phyloP scores from a whole-genome alignment of 1,284 basidiomycete species.

The Trichosporon faecale region DNA sequence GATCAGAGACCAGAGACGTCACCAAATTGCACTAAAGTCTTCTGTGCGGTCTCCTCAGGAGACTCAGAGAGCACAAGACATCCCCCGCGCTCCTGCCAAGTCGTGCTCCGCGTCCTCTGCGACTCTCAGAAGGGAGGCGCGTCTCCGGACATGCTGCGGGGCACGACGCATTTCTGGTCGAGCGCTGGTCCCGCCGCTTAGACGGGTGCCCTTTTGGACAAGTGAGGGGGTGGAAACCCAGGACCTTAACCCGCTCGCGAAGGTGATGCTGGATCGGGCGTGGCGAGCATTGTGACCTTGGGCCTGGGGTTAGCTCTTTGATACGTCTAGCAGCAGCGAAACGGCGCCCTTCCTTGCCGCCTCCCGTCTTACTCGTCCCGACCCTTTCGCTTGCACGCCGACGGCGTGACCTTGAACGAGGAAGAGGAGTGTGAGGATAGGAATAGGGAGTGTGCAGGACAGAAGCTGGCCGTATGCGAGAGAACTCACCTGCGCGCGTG shows the following conservation, averaged over 20 bases:
- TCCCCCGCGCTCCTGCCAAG: constrained; percentile 50
- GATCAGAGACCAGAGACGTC: constrained; percentile 37
- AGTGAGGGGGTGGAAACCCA: constrained; percentile 52
- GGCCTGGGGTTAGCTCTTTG: constrained; percentile 29
- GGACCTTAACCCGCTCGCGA: constrained; percentile 55
- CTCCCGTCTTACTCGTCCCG: neutral
- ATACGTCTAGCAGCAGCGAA: neutral
- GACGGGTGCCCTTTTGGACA: constrained; percentile 47
- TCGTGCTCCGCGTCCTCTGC: constrained; percentile 13
- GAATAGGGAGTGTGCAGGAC: no score
- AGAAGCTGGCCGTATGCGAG: no score
- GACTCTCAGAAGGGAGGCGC: constrained; percentile 4
- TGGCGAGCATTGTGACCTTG: constrained; percentile 54
- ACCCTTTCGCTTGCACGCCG: neutral
- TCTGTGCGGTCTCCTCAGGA: constrained; percentile 1
- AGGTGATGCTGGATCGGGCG: constrained; percentile 30
- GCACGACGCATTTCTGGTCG: constrained; percentile 53
- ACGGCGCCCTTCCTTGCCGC: neutral
- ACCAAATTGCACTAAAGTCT: constrained; percentile 56
- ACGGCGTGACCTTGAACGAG: no score
- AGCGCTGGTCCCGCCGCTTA: constrained; percentile 40
- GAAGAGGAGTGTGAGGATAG: no score
- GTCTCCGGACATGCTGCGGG: constrained; percentile 34
- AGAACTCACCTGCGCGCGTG: neutral
- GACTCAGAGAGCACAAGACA: constrained; percentile 17